Evolutionary conservation across 345 rosid species (phyloP), one percentile per base, ranked within the genome.

Genomic region (Corchorus olitorius): DNA sequence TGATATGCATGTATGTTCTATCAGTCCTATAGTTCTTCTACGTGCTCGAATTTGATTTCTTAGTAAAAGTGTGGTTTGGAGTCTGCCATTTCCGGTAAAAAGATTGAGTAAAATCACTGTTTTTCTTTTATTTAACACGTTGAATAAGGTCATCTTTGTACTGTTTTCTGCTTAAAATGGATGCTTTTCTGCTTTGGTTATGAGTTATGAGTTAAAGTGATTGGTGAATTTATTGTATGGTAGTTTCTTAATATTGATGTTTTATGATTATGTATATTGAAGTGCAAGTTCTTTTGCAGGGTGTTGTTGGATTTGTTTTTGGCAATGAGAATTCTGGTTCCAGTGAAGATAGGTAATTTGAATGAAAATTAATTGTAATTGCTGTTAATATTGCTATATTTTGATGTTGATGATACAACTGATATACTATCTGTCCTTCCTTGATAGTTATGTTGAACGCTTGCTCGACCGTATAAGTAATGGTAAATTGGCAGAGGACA

Each of bases 301-400:
- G 98, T 45, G 91, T 96, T 78, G 98, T 96, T 49, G 98, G 97
- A 78, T 88, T 89, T 59, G 97, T 96, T 79, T 93, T 96, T 62
- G 97, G 99, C 34, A 88, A 88, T 70, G 99, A 92, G 80, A 89
- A 89, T 81, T 89, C 92, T 8, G 84, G 86, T 77, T 89, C 97
- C 8, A 85, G 77, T 76, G 98, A 88, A 76, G 98, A 93, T 70
- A 88, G 97, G 99, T 93, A 80, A 60, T 13, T 22, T 77, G 35
- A 53, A 17, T 35, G 74, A 53, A 62, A 70, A 34, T 27, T 53
- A 53, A 35, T 15, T 52, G 33, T 53, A 35, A n/a, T 35, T 10
- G 10, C 34, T 53, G 33, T n/a, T 70, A 52, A 46, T 53, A 49
- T 78, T 35, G 3, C 62, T 27, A 34, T 15, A 10, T 54, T 41